Percentiles rank a stretch among this genome's conserved stretches.
Conservation (phyloP, 805 yeast genomes). For the Pichia thaimueangensis region DNA sequence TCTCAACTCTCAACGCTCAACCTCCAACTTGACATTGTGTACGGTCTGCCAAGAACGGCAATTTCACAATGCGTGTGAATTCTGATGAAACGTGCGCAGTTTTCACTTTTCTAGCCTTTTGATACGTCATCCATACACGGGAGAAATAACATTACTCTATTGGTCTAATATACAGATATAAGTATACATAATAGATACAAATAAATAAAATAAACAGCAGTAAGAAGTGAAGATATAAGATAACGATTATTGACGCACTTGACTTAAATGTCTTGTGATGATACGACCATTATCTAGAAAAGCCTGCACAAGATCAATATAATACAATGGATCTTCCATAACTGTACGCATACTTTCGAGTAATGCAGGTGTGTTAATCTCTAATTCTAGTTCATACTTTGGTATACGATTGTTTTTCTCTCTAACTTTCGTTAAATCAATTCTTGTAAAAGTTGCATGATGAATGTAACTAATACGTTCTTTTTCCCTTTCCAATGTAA, state of each 20-base stretch:
- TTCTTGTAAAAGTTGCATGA: conserved; percentile 62
- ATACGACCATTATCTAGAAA: conserved; percentile 39
- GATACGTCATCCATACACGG: too few species aligned
- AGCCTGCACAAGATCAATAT: conserved; percentile 40
- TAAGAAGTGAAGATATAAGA: too few species aligned
- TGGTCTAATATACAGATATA: background rate
- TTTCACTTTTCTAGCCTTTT: too few species aligned
- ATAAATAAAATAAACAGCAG: too few species aligned
- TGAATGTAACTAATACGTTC: conserved; percentile 69
- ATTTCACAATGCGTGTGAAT: too few species aligned
- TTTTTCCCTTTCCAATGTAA: conserved; percentile 54
- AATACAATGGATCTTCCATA: conserved; percentile 34
- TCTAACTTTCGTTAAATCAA: conserved; percentile 63
- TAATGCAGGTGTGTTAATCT: conserved; percentile 28
- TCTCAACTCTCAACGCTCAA: too few species aligned
- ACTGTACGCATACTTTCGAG: conserved; percentile 27
- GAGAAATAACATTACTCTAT: background rate
- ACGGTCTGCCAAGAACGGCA: too few species aligned
- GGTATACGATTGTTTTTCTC: conserved; percentile 23
- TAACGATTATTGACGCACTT: conserved; percentile 16
- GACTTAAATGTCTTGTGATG: conserved; percentile 28
- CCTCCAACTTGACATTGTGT: too few species aligned
- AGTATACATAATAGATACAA: too few species aligned
- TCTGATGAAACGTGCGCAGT: too few species aligned
- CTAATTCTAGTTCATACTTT: conserved; percentile 32